Conservation (phyloP, 768 basidiomycete species). For the Leccinum olivaceopallidum region DNA sequence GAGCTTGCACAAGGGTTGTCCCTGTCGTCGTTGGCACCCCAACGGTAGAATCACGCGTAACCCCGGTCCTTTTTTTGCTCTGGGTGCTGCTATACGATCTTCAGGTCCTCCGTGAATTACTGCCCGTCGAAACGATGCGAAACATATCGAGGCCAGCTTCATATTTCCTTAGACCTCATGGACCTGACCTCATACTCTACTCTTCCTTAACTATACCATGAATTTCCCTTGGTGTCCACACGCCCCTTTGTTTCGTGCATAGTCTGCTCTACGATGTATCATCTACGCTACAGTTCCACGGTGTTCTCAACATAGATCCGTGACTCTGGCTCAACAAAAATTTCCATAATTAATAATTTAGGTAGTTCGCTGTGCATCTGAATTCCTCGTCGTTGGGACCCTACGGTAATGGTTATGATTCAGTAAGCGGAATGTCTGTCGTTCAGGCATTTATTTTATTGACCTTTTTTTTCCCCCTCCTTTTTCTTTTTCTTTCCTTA, state of each 20-base stretch:
- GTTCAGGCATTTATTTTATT: constrained; percentile 11
- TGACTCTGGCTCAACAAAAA: constrained; percentile 19
- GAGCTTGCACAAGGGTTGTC: constrained; percentile 78
- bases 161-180: constrained; percentile 23
- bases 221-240: constrained; percentile 15
- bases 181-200: constrained; percentile 31
- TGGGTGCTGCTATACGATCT: constrained; percentile 15
- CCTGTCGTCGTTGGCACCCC: constrained; percentile 67
- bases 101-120: constrained; percentile 11
- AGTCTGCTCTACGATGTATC: constrained; percentile 34
- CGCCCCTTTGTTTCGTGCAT: constrained; percentile 28
- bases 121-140: constrained; percentile 11
- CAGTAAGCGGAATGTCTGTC: constrained; percentile 27
- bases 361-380: constrained; percentile 24
- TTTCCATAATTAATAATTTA: constrained; percentile 28
- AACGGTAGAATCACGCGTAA: constrained; percentile 39
- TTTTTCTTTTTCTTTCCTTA: neutral
- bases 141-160: constrained; percentile 20
- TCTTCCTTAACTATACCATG: constrained; percentile 32
- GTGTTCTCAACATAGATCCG: constrained; percentile 30
- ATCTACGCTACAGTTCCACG: constrained; percentile 20
- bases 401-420: neutral
- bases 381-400: constrained; percentile 10
- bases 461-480: constrained; percentile 8
- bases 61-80: constrained; percentile 4